phyloP scores from a whole-genome alignment of 2,329 filamentous ascomycete genomes.

The Diaporthe vaccinii region DNA sequence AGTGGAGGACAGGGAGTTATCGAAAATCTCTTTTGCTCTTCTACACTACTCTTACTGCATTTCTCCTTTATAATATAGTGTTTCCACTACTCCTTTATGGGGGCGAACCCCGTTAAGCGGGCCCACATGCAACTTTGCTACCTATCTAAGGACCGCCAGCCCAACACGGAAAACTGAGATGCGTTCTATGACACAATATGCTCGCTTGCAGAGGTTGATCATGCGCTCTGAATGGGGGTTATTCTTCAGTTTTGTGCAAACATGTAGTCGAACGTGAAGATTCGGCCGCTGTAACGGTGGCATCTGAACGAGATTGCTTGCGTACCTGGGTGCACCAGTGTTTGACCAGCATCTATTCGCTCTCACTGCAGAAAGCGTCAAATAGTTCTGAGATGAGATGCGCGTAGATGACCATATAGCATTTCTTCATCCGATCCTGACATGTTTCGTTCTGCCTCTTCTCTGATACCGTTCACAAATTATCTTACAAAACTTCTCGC shows the following conservation, averaged over 20 bases:
- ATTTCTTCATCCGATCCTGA: not conserved
- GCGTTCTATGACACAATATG: not conserved
- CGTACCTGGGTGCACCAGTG: not conserved
- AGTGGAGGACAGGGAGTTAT: not conserved
- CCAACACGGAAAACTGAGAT: not conserved
- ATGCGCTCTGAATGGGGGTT: not conserved
- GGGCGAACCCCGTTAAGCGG: not conserved
- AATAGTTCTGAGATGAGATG: not conserved
- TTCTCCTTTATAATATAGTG: too few species aligned
- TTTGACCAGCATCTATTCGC: not conserved
- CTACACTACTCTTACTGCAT: too few species aligned
- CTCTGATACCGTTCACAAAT: not conserved
- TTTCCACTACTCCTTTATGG: not conserved
- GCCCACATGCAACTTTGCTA: too few species aligned
- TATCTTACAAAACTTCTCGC: constrained; percentile 5
- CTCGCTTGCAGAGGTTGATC: not conserved
- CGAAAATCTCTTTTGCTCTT: not conserved
- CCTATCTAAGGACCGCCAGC: too few species aligned
- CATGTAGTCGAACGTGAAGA: not conserved
- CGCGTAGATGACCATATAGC: not conserved
- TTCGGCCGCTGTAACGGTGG: not conserved
- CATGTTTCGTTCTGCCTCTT: constrained; percentile 19
- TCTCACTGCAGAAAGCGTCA: not conserved
- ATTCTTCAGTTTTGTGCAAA: too few species aligned
- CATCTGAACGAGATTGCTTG: too few species aligned